Evolutionary conservation across 805 yeast genomes (phyloP).

Genomic region (Zygotorulaspora florentina): DNA sequence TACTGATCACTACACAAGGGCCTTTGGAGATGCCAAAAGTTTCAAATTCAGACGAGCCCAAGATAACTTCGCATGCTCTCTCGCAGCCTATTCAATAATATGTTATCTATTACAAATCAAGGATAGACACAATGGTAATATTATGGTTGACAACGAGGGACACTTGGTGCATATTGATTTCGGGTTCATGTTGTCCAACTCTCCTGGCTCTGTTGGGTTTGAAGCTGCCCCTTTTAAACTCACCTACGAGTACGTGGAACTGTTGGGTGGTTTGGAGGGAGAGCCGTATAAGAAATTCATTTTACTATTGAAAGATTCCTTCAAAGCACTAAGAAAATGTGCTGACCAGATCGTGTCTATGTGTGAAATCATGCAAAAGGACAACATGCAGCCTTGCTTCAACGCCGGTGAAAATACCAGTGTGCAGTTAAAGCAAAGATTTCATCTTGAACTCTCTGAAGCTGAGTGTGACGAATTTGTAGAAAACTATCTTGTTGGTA

Average conservation of each 20-base stretch:
- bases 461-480: conserved; percentile 65
- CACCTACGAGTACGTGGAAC: conserved; percentile 82
- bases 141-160: conserved; percentile 94
- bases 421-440: conserved; percentile 70
- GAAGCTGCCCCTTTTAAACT: conserved; percentile 97
- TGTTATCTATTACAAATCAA: conserved; percentile 89
- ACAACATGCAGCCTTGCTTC: conserved; percentile 87
- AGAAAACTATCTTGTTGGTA: conserved; percentile 68
- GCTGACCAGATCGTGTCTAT: conserved; percentile 71
- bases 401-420: conserved; percentile 83
- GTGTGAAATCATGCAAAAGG: conserved; percentile 93
- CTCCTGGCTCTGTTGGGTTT: conserved; percentile 96
- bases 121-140: conserved; percentile 96
- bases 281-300: conserved; percentile 58
- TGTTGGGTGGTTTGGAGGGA: conserved; percentile 75
- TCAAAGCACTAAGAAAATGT: conserved; percentile 65
- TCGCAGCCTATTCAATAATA: conserved; percentile 89
- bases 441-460: conserved; percentile 72
- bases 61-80: conserved; percentile 74
- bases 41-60: conserved; percentile 67
- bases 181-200: conserved; percentile 86
- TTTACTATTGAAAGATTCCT: conserved; percentile 63
- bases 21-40: conserved; percentile 64
- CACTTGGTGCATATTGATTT: conserved; percentile 94
- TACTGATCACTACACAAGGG: conserved; percentile 69